These are phyloP conservation scores for Calonectria crousiana DNA, from an alignment of 2,329 filamentous ascomycete genomes.

Conservation along the genomic window DNA sequence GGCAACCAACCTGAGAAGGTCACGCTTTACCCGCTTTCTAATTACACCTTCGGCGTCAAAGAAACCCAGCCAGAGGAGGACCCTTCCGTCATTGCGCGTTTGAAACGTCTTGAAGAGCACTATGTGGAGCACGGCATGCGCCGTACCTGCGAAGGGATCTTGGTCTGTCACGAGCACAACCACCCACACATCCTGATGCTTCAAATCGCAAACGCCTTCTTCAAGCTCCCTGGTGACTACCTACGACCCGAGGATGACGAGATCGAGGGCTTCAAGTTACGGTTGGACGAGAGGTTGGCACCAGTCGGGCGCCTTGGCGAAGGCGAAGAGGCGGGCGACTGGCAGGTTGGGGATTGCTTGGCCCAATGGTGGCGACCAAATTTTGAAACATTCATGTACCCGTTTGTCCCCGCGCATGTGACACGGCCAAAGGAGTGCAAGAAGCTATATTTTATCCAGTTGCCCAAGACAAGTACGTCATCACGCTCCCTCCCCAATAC, in stretches of 20 bases:
- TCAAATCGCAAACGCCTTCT: conserved; percentile 99
- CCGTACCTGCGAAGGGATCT: conserved; percentile 94
- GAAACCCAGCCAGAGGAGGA: conserved; percentile 99
- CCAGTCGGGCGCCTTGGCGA: conserved; percentile 90
- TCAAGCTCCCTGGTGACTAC: conserved; percentile 98
- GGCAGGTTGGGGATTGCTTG: conserved; percentile 93
- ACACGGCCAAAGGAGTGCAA: conserved; percentile 99
- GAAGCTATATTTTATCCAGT: conserved; percentile 97
- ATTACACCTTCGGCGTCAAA: conserved; percentile 99
- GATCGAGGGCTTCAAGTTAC: conserved; percentile 91
- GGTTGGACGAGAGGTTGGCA: conserved; percentile 92
- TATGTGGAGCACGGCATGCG: conserved; percentile 95
- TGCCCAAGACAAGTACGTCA: conserved; percentile 84
- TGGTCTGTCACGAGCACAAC: conserved; percentile 99
- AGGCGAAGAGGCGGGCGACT: conserved; percentile 86
- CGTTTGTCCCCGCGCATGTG: conserved; percentile 95
- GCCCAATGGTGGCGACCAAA: conserved; percentile 99
- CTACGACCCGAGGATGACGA: conserved; percentile 91
- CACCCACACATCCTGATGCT: conserved; percentile 99
- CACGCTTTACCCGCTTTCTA: conserved; percentile 92
- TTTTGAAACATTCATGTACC: conserved; percentile 99
- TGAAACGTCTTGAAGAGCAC: conserved; percentile 96
- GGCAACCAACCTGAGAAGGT: conserved; percentile 91
- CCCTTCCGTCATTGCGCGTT: conserved; percentile 89
- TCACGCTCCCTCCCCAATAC: neutral